Evolutionary conservation across 139 green algal species (phyloP), one percentile per base, ranked within the genome.

Genomic region (Closterium sp.): DNA sequence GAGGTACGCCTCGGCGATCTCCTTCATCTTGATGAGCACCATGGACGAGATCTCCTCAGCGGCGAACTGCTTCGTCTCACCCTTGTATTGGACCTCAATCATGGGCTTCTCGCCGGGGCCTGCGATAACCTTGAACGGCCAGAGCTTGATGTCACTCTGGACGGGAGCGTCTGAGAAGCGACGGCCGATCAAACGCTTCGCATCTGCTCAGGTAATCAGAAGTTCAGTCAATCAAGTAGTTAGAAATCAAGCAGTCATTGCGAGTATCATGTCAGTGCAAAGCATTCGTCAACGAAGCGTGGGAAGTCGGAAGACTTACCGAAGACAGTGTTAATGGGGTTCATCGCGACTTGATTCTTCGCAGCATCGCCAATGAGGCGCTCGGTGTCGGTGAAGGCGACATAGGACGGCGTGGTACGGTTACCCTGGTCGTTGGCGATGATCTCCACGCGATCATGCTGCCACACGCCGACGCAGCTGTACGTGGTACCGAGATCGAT

Each of bases 331-430:
- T 91, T 91, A 9, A 31, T 16, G 2, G 97, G 97, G 95, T 99
- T 98, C 94, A 97, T 97, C 0, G 34, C 91, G 4, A 97, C 97
- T 96, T 99, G 98, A 95, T 98, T 99, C 97, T 99, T 99, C 9
- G 97, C 94, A 66, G 94, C 94, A 87, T 96, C 94, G 25, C 94
- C 98, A 35, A 99, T 98, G 21, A 99, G 95, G 36, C 98, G 96
- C 96, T 99, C 98, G 12, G 95, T 96, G 95, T 99, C 98, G 25
- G 98, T 99, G 95, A 99, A 99, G 12, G 96, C 98, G 21, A 99
- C 97, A 93, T 98, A 98, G 0, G 96, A 98, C 23, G 97, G 97
- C 0, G 97, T 99, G 33, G 97, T 99, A 33, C 97, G 94, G 95
- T 98, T 96, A 66, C 92, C 95, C 94, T 98, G 96, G 91, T 99